phyloP scores from a whole-genome alignment of 2,329 filamentous ascomycete genomes.

The Leptoxyphium fumago region DNA sequence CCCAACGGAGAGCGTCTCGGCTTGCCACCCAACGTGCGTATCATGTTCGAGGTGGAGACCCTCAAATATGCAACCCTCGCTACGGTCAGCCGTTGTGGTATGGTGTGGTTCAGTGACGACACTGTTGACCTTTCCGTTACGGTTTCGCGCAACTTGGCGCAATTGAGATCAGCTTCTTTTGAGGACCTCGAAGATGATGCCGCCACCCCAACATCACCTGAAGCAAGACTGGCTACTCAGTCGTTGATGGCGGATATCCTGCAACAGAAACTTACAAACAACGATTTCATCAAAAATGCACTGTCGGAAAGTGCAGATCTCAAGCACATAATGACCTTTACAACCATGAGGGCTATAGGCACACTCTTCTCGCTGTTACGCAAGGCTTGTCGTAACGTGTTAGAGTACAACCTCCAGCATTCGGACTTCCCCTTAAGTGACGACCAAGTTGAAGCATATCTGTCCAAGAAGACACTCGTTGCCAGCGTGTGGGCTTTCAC shows the following conservation, averaged over 20 bases:
- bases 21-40: conserved; percentile 82
- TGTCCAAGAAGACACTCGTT: conserved; percentile 86
- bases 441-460: conserved; percentile 76
- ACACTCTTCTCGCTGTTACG: conserved; percentile 93
- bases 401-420: conserved; percentile 94
- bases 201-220: conserved; percentile 45
- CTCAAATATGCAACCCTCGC: conserved; percentile 94
- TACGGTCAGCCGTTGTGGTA: conserved; percentile 98
- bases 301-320: conserved; percentile 62
- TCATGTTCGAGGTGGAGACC: conserved; percentile 99
- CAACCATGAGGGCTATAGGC: conserved; percentile 72
- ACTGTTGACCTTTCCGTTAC: conserved; percentile 89
- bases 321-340: conserved; percentile 98
- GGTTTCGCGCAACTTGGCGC: conserved; percentile 78
- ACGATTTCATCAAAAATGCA: conserved; percentile 66
- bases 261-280: conserved; percentile 56
- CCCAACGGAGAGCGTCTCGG: conserved; percentile 97
- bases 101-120: conserved; percentile 99
- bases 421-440: conserved; percentile 82
- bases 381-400: conserved; percentile 78
- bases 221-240: conserved; percentile 57
- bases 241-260: conserved; percentile 66
- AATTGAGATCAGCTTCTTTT: conserved; percentile 67
- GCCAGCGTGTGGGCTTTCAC: conserved; percentile 91
- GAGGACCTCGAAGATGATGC: conserved; percentile 93